Evolutionary conservation across 371 early-diverging fungal species (phyloP), one percentile per base, ranked within the genome.

Genomic region (Syncephalastrum monosporum): DNA sequence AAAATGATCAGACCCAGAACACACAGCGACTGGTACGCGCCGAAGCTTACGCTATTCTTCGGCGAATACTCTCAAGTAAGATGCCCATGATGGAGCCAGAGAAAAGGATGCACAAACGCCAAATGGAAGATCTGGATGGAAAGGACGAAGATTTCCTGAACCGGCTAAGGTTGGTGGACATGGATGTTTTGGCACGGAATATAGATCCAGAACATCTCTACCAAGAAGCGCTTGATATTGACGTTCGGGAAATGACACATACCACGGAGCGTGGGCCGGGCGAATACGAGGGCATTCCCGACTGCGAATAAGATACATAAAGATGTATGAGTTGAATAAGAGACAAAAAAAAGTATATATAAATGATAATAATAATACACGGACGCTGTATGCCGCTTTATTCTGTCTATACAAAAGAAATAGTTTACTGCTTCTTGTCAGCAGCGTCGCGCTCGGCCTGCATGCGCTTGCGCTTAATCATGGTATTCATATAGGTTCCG

Each of bases 401-500:
- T 33, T 33, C 38, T 33, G 38, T 33, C 38, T 33, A 33, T 33
- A 33, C 38, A 33, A 33, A 33, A 33, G 8, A 33, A 33, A 12
- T 24, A 3, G 24, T 7, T 62, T 71, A 74, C 53, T 74, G 53
- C 59, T 67, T 61, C 71, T 79, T 68, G 55, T 58, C 60, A 16
- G 61, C 71, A 29, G 58, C 61, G 52, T 63, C 60, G 59, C 75
- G 67, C 48, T 73, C 63, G 55, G 75, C 74, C 23, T 75, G 71
- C 41, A 82, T 66, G 57, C 79, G 80, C 54, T 65, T 73, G 57
- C 72, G 79, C 82, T 92, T 93, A 64, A 88, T 81, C 71, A 79
- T 72, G 49, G 87, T 87, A 72, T 92, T 92, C 65, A 89, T 82
- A 59, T 90, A 91, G n/a, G 88, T 87, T 59, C 92, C 91, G 63